Conservation (phyloP, 805 yeast species). For the Saccharomycopsis babjevae region DNA sequence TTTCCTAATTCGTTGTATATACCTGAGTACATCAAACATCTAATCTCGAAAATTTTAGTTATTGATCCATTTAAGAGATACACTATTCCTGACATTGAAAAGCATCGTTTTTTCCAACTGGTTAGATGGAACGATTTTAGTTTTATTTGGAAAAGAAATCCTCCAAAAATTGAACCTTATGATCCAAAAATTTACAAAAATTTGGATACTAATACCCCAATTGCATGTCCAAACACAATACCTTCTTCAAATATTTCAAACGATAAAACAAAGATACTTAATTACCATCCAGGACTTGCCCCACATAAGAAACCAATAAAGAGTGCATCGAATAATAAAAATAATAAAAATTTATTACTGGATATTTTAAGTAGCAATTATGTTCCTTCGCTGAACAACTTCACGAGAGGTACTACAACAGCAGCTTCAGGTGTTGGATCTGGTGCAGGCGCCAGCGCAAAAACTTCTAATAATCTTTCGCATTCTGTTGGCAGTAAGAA, state of each 20-base stretch:
- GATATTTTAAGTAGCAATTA: constrained; percentile 58
- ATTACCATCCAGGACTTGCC: not conserved
- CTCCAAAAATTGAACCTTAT: constrained; percentile 64
- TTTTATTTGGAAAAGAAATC: constrained; percentile 55
- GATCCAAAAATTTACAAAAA: constrained; percentile 30
- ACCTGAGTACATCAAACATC: constrained; percentile 52
- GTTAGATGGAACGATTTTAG: constrained; percentile 59
- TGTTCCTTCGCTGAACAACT: constrained; percentile 51
- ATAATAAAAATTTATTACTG: constrained; percentile 7
- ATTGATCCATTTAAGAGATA: constrained; percentile 63
- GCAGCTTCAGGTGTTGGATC: not conserved
- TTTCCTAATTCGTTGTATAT: constrained; percentile 53
- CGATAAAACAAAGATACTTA: not conserved
- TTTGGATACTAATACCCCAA: constrained; percentile 1
- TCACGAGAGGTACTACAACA: constrained; percentile 43
- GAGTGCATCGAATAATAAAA: not conserved
- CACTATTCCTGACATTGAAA: constrained; percentile 45
- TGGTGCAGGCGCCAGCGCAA: not conserved
- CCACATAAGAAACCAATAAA: not conserved
- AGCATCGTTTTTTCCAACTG: constrained; percentile 60
- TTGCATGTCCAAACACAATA: not conserved
- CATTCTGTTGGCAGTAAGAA: not conserved
- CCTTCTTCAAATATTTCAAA: not conserved
- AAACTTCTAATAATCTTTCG: not conserved
- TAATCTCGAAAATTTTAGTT: constrained; percentile 56